Evolutionary conservation across 2,329 filamentous ascomycete species (phyloP).

Genomic region (Beauveria asiatica): DNA sequence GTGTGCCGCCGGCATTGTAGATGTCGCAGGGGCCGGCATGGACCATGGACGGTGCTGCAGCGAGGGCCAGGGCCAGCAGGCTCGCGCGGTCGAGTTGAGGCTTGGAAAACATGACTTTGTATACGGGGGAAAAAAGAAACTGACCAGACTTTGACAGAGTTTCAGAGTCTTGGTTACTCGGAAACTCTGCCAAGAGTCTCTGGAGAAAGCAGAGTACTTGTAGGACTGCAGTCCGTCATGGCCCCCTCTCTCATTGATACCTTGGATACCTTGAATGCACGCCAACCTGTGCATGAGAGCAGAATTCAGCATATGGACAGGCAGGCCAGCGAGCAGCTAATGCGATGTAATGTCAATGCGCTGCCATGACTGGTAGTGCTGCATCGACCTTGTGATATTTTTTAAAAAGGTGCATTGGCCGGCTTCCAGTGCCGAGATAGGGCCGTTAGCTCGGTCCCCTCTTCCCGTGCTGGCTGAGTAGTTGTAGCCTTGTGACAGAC

Average conservation of each 20-base stretch:
- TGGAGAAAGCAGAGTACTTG: not conserved
- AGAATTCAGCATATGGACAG: not conserved
- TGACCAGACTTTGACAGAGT: not conserved
- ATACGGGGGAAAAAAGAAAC: not conserved
- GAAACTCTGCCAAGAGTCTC: too few relatives aligned
- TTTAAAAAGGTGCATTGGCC: not conserved
- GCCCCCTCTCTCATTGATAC: too few relatives aligned
- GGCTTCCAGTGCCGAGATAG: not conserved
- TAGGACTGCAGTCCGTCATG: not conserved
- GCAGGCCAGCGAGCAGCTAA: not conserved
- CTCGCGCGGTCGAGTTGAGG: not conserved
- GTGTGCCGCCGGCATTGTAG: constrained; percentile 47
- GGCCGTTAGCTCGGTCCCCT: not conserved
- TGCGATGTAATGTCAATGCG: not conserved
- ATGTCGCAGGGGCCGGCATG: constrained; percentile 51
- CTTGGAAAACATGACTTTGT: not conserved
- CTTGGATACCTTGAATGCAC: not conserved
- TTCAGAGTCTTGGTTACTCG: not conserved
- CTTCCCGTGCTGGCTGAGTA: not conserved
- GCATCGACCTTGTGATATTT: too few relatives aligned
- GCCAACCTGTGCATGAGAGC: not conserved
- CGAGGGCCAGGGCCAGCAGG: not conserved
- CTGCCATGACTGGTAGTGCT: not conserved
- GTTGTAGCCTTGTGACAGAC: not conserved
- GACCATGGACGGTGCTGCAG: constrained; percentile 24